These are phyloP conservation scores for Gaeumannomyces sp. DNA, from an alignment of 2,329 filamentous ascomycete genomes.

Conservation along the genomic window DNA sequence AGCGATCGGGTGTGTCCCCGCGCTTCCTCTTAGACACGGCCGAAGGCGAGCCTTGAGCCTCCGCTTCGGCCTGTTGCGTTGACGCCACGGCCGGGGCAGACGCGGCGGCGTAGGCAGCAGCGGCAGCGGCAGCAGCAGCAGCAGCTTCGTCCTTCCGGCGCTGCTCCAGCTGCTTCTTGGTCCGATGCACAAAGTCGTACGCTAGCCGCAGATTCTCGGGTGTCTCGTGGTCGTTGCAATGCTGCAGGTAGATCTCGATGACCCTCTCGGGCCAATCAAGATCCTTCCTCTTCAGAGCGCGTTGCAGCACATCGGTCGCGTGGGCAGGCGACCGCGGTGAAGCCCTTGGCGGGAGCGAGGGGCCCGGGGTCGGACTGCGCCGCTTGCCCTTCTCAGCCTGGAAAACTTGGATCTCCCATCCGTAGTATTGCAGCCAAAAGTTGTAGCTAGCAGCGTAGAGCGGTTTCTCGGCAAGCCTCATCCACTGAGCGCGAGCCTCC, in stretches of 20 bases:
- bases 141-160: conserved; percentile 61
- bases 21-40: conserved; percentile 65
- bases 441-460: conserved; percentile 73
- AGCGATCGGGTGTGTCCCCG: conserved; percentile 51
- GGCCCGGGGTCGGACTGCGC: conserved; percentile 44
- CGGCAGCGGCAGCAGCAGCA: conserved; percentile 37
- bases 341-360: conserved; percentile 17
- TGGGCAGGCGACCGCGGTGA: conserved; percentile 42
- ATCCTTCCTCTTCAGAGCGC: conserved; percentile 56
- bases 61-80: conserved; percentile 21
- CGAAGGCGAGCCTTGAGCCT: conserved; percentile 30
- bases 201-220: conserved; percentile 68
- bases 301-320: conserved; percentile 70
- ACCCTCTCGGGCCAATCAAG: conserved; percentile 74
- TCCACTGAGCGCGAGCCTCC: conserved; percentile 72
- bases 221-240: conserved; percentile 87
- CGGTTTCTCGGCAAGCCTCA: conserved; percentile 56
- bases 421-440: conserved; percentile 90
- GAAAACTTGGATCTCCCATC: conserved; percentile 76
- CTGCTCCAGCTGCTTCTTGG: conserved; percentile 55
- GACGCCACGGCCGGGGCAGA: conserved; percentile 16
- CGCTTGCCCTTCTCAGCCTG: conserved; percentile 40
- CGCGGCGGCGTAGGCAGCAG: conserved; percentile 40
- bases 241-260: conserved; percentile 66
- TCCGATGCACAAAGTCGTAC: conserved; percentile 65